phyloP scores from a whole-genome alignment of 306 rosid species.

The Dryas octopetala region DNA sequence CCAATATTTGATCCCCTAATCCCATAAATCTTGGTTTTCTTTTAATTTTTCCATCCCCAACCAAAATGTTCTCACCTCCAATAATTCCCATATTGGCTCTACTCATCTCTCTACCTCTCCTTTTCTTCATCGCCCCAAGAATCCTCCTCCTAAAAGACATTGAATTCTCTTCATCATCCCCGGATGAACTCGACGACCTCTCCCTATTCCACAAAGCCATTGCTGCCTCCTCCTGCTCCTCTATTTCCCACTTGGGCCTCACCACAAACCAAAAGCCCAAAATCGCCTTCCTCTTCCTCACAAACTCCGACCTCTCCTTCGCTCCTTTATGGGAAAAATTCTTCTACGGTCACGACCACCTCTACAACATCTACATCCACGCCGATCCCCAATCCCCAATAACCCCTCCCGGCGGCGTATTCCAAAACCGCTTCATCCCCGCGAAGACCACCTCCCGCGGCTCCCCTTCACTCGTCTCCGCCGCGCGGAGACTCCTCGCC shows the following conservation, averaged over 20 bases:
- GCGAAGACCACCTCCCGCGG: constrained; percentile 48
- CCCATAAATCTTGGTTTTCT: background rate
- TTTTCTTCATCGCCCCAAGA: constrained; percentile 41
- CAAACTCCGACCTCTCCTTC: constrained; percentile 57
- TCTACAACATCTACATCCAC: constrained; percentile 67
- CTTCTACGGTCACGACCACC: constrained; percentile 37
- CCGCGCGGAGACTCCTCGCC: constrained; percentile 57
- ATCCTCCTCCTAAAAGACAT: constrained; percentile 21
- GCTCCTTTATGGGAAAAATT: constrained; percentile 59
- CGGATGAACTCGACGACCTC: constrained; percentile 34
- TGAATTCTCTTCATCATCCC: constrained; percentile 11
- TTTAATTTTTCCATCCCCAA: background rate
- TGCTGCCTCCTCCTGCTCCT: constrained; percentile 18
- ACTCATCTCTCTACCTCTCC: constrained; percentile 36
- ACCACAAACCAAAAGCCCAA: constrained; percentile 47
- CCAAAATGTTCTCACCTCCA: constrained; percentile 46
- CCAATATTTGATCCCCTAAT: background rate
- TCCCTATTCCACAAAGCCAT: constrained; percentile 42
- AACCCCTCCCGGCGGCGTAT: constrained; percentile 45
- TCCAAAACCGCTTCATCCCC: constrained; percentile 44
- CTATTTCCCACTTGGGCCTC: constrained; percentile 25
- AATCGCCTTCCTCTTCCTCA: constrained; percentile 72
- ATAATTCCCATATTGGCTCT: constrained; percentile 35
- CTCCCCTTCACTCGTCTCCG: constrained; percentile 55
- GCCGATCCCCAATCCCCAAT: constrained; percentile 51